Evolutionary conservation across 441 rosid genomes (phyloP).

Genomic region (Gossypium schwendimanii): DNA sequence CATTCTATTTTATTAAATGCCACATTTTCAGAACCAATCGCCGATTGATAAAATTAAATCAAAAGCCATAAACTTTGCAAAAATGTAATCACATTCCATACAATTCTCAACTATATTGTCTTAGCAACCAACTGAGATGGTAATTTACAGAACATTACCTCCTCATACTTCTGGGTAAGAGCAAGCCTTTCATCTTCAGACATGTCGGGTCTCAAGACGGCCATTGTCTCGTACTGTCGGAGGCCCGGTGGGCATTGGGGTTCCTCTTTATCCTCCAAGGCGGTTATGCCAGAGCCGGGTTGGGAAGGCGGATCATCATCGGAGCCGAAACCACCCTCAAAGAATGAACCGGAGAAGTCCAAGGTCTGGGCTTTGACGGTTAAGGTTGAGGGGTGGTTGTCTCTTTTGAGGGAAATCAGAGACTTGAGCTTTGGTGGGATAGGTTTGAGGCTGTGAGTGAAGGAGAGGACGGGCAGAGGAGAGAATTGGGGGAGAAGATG

Average conservation of each 20-base stretch:
- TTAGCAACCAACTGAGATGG: neutral
- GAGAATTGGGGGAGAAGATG: conserved; percentile 25
- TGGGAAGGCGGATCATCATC: conserved; percentile 56
- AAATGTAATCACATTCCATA: neutral
- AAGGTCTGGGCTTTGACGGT: conserved; percentile 52
- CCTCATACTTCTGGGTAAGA: conserved; percentile 14
- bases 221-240: conserved; percentile 72
- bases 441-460: conserved; percentile 34
- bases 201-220: conserved; percentile 70
- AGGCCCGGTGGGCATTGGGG: conserved; percentile 86
- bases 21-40: neutral
- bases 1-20: neutral
- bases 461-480: conserved; percentile 32
- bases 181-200: conserved; percentile 79
- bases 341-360: conserved; percentile 68
- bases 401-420: conserved; percentile 16
- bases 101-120: neutral
- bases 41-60: neutral
- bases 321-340: conserved; percentile 64
- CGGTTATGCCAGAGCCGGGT: conserved; percentile 40
- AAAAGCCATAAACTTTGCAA: neutral
- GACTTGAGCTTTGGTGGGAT: conserved; percentile 25
- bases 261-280: conserved; percentile 65
- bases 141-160: conserved; percentile 34
- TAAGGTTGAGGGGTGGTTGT: neutral